Evolutionary conservation across 1,139 yeast genomes (phyloP), one percentile per base, ranked within the genome.

Genomic region (Yamadazyma triangularis): DNA sequence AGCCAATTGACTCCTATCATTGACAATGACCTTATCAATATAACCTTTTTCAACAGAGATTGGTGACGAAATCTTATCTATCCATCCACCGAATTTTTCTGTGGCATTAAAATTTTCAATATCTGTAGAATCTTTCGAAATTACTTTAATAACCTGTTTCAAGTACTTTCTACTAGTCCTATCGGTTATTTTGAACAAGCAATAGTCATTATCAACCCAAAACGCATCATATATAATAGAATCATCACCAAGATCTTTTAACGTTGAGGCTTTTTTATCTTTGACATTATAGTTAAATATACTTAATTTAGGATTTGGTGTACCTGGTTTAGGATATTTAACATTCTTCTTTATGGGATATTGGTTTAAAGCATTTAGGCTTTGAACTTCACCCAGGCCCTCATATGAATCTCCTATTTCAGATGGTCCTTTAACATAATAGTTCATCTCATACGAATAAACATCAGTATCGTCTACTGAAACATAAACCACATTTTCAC

Each of bases 301-400:
- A 1, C 55, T 23, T 2, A 84, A 69, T 13, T 56, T 48, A 0
- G 98, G 97, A 48, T 84, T 84, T 2, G 67, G 47, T 13, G 73
- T 71, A 0, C 97, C 98, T 0, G 96, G 94, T 51, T 86, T 88
- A 4, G 98, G 97, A 53, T 91, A 93, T 49, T 82, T 84, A 38
- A 89, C 57, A 8, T 47, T 33, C 2, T 58, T 50, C 23, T 46
- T 51, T 3, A 62, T 56, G 0, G 94, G 93, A 45, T 82, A 84
- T 28, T 76, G 75, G 30, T 68, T 64, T 8, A 56, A 51, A 10
- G 45, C 50, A 11, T 46, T 48, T 2, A 40, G 38, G 39, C 23
- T 45, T 51, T 4, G n/a, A 6, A 10, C 25, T 7, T 12, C 15
- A 3, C 14, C 11, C 8, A 23, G 32, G 7, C 28, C 12, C 14